These are phyloP conservation scores for Sherardia arvensis DNA, from an alignment of 257 asterid genomes.

Conservation along the genomic window DNA sequence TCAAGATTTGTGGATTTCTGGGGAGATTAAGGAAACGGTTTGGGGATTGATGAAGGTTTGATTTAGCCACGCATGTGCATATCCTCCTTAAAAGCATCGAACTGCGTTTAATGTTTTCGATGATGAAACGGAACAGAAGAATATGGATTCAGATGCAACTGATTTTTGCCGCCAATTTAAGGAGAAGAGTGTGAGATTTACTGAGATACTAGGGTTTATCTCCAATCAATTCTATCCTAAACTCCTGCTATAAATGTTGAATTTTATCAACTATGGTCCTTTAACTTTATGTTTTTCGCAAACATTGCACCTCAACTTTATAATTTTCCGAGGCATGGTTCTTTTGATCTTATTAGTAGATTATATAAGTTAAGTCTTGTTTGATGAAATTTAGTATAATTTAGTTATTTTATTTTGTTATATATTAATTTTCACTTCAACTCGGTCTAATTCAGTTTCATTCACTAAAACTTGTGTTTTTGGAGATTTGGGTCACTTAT, in stretches of 20 bases:
- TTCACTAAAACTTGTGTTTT: no score
- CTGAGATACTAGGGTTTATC: conserved; percentile 1
- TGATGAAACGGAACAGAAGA: conserved; percentile 3
- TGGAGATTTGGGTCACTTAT: no score
- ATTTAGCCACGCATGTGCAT: conserved; percentile 33
- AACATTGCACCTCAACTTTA: background rate
- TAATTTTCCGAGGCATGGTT: no score
- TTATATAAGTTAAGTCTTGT: no score
- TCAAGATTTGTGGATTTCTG: conserved; percentile 25
- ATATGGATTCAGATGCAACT: background rate
- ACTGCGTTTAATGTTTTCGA: background rate
- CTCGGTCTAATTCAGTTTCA: no score
- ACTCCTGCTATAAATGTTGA: background rate
- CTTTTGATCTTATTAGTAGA: no score
- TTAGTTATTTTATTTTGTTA: no score
- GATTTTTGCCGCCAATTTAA: conserved; percentile 20
- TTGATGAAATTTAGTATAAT: no score
- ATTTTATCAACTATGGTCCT: background rate
- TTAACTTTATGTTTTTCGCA: background rate
- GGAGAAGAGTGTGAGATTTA: background rate
- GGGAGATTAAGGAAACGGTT: conserved; percentile 28
- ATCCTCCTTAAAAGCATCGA: conserved; percentile 66
- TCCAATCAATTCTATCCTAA: background rate
- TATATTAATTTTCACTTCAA: no score
- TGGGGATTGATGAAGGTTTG: conserved; percentile 23